Evolutionary conservation across 805 yeast genomes (phyloP).

Genomic region (Suhomyces sp.): DNA sequence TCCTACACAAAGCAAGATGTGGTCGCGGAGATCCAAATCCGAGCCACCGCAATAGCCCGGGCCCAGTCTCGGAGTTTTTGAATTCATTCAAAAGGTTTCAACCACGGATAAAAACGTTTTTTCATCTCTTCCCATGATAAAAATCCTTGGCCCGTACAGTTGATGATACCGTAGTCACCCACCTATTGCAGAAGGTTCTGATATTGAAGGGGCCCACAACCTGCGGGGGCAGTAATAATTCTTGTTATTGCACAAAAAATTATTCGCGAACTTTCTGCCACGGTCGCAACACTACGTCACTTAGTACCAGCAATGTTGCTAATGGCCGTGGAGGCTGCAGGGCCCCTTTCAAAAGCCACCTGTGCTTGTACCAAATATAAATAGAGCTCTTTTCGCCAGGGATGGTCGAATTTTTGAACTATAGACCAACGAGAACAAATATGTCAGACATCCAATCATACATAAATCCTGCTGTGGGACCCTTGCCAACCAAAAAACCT

Average conservation of each 20-base stretch:
- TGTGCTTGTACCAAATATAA: background rate
- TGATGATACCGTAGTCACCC: background rate
- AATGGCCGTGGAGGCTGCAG: background rate
- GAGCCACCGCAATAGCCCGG: background rate
- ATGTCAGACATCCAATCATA: slow-evolving; percentile 10
- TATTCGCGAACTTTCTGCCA: background rate
- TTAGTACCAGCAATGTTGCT: background rate
- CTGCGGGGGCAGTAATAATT: background rate
- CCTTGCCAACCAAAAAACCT: slow-evolving; percentile 56
- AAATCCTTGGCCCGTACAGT: background rate
- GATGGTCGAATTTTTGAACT: background rate
- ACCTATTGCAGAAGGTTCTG: background rate
- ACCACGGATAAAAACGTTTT: background rate
- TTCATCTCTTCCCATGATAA: too few species aligned
- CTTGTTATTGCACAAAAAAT: background rate
- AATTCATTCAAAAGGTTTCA: background rate
- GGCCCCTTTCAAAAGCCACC: background rate
- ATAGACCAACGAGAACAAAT: background rate
- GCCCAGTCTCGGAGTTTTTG: background rate
- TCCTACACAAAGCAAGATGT: background rate
- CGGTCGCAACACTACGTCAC: background rate
- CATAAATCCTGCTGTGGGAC: slow-evolving; percentile 41
- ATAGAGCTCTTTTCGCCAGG: background rate
- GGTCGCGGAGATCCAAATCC: background rate
- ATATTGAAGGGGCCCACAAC: background rate